Evolutionary conservation across 2,329 filamentous ascomycete genomes (phyloP), one percentile per base, ranked within the genome.

Genomic region (Ramularia collo-cygni): DNA sequence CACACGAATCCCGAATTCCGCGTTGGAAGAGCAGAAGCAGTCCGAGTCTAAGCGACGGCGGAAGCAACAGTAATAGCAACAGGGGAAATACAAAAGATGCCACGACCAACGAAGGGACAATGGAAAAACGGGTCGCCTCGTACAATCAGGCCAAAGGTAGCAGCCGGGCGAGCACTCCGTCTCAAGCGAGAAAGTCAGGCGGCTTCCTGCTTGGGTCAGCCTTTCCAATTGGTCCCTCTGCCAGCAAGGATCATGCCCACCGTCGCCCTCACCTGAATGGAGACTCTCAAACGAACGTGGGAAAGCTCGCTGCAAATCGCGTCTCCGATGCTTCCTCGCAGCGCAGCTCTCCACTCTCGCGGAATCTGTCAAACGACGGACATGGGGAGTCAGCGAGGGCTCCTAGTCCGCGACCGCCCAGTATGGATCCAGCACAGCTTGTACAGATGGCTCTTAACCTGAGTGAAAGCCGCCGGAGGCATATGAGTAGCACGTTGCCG

Each of bases 371-470:
- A 6, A 24, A 36, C 27, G 48, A 52, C 8, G 30, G 27, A 5
- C 24, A 42, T 29, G 21, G 33, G 1, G 28, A 43, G 28, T 28
- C 43, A 16, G 42, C 31, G 9, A 31, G 42, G 15, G 40, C 31
- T 14, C 27, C 19, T 15, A 38, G 15, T 10, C 15, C 35, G 16
- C 34, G 39, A 12, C 31, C 48, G 9, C 38, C 84, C 14, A 79
- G 87, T 53, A 73, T 83, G 44, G 89, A 95, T 56, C 83, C 89
- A 6, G 78, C 83, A 3, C 85, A 95, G 62, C 93, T 96, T 48
- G 87, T 96, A 29, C 88, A 88, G 56, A 85, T 96, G 76, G 90
- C 90, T 1, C 66, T 96, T 52, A 92, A 83, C 49, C 65, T 96
- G 35, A 94, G 85, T 66, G 87, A 95, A 62, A 85, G 82, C 56